Evolutionary conservation across 495 filamentous ascomycete species (phyloP).

Genomic region (Chaetomium tenue): DNA sequence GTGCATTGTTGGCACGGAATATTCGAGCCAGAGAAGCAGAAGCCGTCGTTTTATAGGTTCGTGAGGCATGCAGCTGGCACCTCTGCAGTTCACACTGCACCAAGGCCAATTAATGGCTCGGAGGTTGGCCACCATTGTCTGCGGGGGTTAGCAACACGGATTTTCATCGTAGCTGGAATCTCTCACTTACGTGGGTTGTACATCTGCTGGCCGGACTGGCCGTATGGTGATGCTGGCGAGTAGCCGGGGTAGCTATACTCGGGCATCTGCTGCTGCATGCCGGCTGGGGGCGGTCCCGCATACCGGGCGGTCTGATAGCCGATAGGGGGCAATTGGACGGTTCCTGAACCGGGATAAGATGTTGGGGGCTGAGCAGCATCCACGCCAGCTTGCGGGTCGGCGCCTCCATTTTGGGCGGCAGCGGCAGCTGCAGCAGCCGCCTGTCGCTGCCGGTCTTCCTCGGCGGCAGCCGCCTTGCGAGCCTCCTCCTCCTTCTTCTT

Average conservation of each 20-base stretch:
- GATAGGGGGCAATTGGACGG: slow-evolving; percentile 77
- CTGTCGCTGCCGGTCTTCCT: slow-evolving; percentile 80
- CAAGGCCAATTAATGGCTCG: slow-evolving; percentile 1
- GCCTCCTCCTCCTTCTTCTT: slow-evolving; percentile 98
- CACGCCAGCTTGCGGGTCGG: slow-evolving; percentile 53
- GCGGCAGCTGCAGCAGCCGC: slow-evolving; percentile 46
- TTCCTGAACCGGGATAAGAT: slow-evolving; percentile 59
- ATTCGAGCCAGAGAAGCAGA: background rate
- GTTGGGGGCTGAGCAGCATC: slow-evolving; percentile 61
- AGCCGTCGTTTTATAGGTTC: background rate
- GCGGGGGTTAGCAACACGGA: slow-evolving; percentile 14
- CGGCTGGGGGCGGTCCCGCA: slow-evolving; percentile 59
- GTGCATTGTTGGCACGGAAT: background rate
- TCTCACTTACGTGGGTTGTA: slow-evolving; percentile 67
- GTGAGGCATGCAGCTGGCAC: background rate
- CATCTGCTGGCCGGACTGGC: slow-evolving; percentile 63
- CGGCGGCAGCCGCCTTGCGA: slow-evolving; percentile 64
- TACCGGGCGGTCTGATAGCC: slow-evolving; percentile 75
- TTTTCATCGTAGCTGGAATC: background rate
- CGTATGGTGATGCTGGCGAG: slow-evolving; percentile 72
- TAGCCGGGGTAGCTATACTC: slow-evolving; percentile 66
- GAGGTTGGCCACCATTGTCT: slow-evolving; percentile 32
- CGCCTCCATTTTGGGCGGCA: slow-evolving; percentile 44
- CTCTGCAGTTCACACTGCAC: background rate
- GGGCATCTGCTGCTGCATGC: slow-evolving; percentile 57